phyloP scores from a whole-genome alignment of 2,329 filamentous ascomycete genomes.

The Amesomyces nigricolor region DNA sequence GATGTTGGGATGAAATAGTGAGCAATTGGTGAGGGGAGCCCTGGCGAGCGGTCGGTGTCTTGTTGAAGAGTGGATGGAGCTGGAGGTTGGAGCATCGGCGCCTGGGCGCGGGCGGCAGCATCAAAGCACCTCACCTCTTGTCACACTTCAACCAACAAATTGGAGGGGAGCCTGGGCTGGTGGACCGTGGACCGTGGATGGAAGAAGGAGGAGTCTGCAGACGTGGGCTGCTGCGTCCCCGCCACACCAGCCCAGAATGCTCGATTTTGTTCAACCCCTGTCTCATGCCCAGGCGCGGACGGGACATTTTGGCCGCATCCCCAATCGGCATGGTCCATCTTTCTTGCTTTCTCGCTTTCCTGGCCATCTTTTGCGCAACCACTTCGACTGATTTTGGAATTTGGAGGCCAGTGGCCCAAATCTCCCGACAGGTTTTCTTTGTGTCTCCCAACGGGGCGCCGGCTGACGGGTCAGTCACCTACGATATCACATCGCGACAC shows the following conservation, averaged over 20 bases:
- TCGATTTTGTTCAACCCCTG: neutral
- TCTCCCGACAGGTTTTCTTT: no score
- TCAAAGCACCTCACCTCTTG: no score
- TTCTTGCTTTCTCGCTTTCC: neutral
- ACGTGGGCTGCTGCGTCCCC: slow-evolving; percentile 10
- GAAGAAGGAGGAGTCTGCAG: slow-evolving; percentile 12
- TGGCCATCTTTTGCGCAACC: neutral
- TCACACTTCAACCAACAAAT: slow-evolving; percentile 13
- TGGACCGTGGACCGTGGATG: no score
- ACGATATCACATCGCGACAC: no score
- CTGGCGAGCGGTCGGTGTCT: neutral
- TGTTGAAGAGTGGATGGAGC: neutral
- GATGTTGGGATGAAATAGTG: neutral
- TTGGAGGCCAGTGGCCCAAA: no score
- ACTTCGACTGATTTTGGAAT: neutral
- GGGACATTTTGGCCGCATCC: neutral
- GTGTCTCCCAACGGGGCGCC: no score
- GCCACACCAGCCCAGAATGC: slow-evolving; percentile 1
- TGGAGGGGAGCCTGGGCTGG: neutral
- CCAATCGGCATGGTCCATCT: neutral
- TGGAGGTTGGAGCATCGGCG: no score
- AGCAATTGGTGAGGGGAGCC: neutral
- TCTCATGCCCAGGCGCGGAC: neutral
- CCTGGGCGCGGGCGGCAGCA: no score
- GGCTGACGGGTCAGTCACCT: no score